Percentiles rank a stretch among this genome's conserved stretches.
Conservation (phyloP, 495 filamentous ascomycete species). For the Neurospora sp. region DNA sequence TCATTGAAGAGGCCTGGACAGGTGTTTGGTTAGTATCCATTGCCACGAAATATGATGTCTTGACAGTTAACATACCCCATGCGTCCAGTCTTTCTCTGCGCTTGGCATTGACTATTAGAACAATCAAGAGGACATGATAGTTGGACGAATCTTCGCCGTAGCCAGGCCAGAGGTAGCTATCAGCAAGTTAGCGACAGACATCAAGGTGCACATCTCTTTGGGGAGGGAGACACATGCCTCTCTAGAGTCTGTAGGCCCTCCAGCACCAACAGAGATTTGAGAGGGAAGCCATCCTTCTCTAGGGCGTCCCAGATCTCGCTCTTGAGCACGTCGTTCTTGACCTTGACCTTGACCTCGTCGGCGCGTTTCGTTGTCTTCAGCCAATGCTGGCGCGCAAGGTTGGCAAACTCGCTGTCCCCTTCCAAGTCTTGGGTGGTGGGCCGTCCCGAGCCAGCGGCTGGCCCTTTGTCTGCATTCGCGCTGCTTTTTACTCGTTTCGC, state of each 20-base stretch:
- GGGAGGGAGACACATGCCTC: constrained; percentile 40
- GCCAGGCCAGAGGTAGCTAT: constrained; percentile 85
- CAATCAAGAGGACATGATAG: constrained; percentile 78
- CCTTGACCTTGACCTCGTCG: constrained; percentile 48
- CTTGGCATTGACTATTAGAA: constrained; percentile 79
- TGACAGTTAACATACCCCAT: constrained; percentile 44
- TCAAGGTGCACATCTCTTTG: neutral
- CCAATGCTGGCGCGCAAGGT: constrained; percentile 80
- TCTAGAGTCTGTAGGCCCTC: constrained; percentile 90
- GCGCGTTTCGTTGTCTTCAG: constrained; percentile 47
- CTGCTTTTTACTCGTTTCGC: constrained; percentile 40
- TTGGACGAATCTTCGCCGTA: constrained; percentile 85
- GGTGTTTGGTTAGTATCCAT: constrained; percentile 17
- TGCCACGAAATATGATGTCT: constrained; percentile 43
- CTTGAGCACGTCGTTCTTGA: constrained; percentile 79
- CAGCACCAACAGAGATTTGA: constrained; percentile 65
- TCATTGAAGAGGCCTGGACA: constrained; percentile 55
- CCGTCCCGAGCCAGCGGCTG: constrained; percentile 26
- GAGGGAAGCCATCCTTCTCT: constrained; percentile 69
- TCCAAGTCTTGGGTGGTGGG: constrained; percentile 43
- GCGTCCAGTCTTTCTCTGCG: constrained; percentile 74
- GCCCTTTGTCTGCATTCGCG: constrained; percentile 19
- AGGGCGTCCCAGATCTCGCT: constrained; percentile 84
- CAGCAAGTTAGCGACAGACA: constrained; percentile 12
- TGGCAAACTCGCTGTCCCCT: constrained; percentile 71